phyloP scores from a whole-genome alignment of 2,329 filamentous ascomycete genomes.

The Apiospora saccharicola region DNA sequence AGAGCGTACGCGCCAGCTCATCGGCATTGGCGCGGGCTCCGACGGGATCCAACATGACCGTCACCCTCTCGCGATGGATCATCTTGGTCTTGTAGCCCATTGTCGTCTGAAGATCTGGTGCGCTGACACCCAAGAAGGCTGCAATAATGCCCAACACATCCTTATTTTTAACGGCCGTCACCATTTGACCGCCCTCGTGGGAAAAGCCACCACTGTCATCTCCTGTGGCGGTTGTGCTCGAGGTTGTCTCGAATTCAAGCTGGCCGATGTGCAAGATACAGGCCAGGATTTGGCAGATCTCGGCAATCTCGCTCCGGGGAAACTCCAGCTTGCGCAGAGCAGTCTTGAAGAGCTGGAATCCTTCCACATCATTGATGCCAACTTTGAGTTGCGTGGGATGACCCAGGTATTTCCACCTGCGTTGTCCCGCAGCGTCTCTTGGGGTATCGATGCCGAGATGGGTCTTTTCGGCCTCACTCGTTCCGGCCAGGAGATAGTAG shows the following conservation, averaged over 20 bases:
- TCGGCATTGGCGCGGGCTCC: conserved; percentile 92
- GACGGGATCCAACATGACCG: conserved; percentile 93
- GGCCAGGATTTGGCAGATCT: conserved; percentile 94
- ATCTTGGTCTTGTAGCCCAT: conserved; percentile 97
- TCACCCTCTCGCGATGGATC: conserved; percentile 95
- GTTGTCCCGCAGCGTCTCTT: conserved; percentile 60
- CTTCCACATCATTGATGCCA: conserved; percentile 93
- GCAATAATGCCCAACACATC: conserved; percentile 86
- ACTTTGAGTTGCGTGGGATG: conserved; percentile 97
- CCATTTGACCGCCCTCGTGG: conserved; percentile 86
- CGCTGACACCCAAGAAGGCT: conserved; percentile 89
- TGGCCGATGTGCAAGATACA: conserved; percentile 97
- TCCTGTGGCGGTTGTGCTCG: conserved; percentile 77
- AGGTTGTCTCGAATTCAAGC: conserved; percentile 87
- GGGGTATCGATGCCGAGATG: conserved; percentile 72
- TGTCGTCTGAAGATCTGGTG: conserved; percentile 83
- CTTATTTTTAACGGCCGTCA: conserved; percentile 92
- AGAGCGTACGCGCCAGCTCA: conserved; percentile 90
- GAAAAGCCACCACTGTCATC: conserved; percentile 97
- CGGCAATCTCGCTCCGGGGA: conserved; percentile 89
- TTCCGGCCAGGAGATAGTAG: conserved; percentile 94
- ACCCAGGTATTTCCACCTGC: conserved; percentile 94
- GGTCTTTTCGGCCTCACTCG: conserved; percentile 86
- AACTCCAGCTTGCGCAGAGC: conserved; percentile 95
- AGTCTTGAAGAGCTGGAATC: conserved; percentile 97